Percentiles rank a stretch among this genome's conserved stretches.
These are phyloP conservation scores for Fraxinus excelsior DNA, from an alignment of 257 asterid genomes.

Conservation along the genomic window DNA sequence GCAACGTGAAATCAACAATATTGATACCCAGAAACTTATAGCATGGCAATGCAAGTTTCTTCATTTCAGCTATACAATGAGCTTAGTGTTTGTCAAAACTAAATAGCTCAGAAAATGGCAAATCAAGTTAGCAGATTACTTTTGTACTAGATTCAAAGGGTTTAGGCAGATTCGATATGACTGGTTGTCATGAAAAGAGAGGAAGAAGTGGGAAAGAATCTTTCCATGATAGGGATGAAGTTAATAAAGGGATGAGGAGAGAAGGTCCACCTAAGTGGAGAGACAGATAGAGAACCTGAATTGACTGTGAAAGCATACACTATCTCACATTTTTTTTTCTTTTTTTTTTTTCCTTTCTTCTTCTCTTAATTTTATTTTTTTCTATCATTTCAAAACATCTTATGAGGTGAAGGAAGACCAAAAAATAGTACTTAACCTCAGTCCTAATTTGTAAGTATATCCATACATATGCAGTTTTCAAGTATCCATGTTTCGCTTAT, in stretches of 20 bases:
- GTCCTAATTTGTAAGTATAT: background rate
- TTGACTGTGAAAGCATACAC: background rate
- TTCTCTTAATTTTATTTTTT: background rate
- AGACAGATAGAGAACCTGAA: background rate
- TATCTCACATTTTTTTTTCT: background rate
- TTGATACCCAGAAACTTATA: background rate
- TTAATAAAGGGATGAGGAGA: background rate
- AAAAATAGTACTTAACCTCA: background rate
- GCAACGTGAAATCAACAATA: background rate
- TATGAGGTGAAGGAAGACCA: background rate
- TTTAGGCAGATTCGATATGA: background rate
- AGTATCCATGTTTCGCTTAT: background rate
- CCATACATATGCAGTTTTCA: slow-evolving; percentile 5
- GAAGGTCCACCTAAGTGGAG: background rate
- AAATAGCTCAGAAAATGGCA: background rate
- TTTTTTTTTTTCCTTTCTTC: background rate
- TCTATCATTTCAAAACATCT: background rate
- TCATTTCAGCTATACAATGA: background rate
- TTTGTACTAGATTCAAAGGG: background rate
- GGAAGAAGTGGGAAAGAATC: background rate
- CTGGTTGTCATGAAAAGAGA: background rate
- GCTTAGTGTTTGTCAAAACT: background rate
- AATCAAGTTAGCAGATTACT: background rate
- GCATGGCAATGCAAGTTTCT: background rate
- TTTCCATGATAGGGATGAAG: background rate